These are phyloP conservation scores for Saccharomycopsis sp. DNA, from an alignment of 805 yeast species.

Conservation along the genomic window DNA sequence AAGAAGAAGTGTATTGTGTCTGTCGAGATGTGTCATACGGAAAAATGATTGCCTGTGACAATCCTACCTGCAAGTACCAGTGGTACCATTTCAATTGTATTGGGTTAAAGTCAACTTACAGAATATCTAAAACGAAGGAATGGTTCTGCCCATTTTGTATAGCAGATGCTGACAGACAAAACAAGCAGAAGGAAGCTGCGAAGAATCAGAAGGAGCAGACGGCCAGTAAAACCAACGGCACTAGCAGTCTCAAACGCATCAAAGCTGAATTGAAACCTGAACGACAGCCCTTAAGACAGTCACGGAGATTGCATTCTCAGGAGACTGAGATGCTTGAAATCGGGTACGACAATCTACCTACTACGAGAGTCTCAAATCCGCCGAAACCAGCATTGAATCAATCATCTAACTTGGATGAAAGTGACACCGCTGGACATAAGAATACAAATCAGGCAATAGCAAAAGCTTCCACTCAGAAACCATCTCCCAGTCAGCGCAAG, in stretches of 20 bases:
- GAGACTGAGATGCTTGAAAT: neutral
- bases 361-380: neutral
- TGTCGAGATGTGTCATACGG: conserved; percentile 50
- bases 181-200: conserved; percentile 11
- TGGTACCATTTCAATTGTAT: conserved; percentile 83
- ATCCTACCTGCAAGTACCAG: conserved; percentile 56
- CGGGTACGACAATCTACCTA: neutral
- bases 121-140: conserved; percentile 53
- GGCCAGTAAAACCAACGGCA: neutral
- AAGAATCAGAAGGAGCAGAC: conserved; percentile 4
- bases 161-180: conserved; percentile 16
- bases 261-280: neutral
- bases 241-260: neutral
- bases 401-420: no score
- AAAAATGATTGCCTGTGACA: conserved; percentile 88
- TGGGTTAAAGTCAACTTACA: conserved; percentile 37
- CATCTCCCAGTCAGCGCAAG: no score
- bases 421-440: no score
- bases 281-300: conserved; percentile 5
- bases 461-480: no score
- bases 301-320: neutral
- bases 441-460: no score
- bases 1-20: conserved; percentile 35
- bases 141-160: conserved; percentile 64
- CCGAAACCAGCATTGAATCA: neutral